Evolutionary conservation across 1,139 yeast species (phyloP).

Genomic region (Hansenula lynferdii): DNA sequence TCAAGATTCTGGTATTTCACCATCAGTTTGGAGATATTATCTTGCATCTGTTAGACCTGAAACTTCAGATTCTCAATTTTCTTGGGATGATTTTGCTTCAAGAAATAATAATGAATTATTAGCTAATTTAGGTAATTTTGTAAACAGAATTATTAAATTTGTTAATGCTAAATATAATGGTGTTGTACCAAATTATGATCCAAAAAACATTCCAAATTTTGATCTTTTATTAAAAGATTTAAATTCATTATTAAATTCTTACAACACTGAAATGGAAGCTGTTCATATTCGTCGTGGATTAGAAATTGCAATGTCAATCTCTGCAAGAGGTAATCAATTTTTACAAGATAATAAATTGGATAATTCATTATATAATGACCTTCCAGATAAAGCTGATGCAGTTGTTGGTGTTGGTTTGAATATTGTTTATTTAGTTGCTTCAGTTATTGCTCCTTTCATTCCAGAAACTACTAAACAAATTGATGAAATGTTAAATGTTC

Average conservation of each 20-base stretch:
- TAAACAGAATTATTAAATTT: slow-evolving; percentile 88
- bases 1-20: slow-evolving; percentile 81
- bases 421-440: slow-evolving; percentile 75
- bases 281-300: slow-evolving; percentile 84
- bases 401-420: slow-evolving; percentile 91
- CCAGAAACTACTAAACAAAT: slow-evolving; percentile 77
- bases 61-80: slow-evolving; percentile 90
- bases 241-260: slow-evolving; percentile 53
- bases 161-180: slow-evolving; percentile 89
- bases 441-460: slow-evolving; percentile 82
- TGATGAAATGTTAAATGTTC: slow-evolving; percentile 76
- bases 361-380: slow-evolving; percentile 71
- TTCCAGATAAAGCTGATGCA: slow-evolving; percentile 82
- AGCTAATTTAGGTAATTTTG: slow-evolving; percentile 96
- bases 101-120: slow-evolving; percentile 89
- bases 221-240: slow-evolving; percentile 51
- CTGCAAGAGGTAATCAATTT: slow-evolving; percentile 92
- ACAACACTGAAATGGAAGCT: slow-evolving; percentile 70
- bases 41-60: slow-evolving; percentile 92
- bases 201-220: slow-evolving; percentile 42
- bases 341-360: slow-evolving; percentile 94
- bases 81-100: slow-evolving; percentile 94
- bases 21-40: slow-evolving; percentile 98
- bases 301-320: slow-evolving; percentile 85
- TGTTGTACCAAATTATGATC: slow-evolving; percentile 66